phyloP scores from a whole-genome alignment of 192 early-diverging fungal genomes.

The Rhizophlyctis rosea region DNA sequence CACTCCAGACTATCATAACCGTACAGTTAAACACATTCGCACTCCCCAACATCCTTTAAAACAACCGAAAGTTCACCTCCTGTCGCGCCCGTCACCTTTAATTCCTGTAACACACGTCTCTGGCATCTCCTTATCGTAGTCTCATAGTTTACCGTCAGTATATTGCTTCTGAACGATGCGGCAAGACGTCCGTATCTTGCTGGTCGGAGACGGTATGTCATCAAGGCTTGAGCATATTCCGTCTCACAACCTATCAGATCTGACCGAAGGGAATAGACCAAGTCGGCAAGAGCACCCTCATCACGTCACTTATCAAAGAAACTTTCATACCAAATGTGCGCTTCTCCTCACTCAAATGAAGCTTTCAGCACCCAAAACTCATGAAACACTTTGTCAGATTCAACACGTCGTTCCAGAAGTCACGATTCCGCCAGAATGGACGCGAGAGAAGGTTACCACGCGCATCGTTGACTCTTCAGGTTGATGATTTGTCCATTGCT shows the following conservation, averaged over 20 bases:
- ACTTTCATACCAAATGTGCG: conserved; percentile 87
- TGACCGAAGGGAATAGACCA: conserved; percentile 45
- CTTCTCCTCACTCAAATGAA: no score
- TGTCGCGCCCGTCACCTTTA: no score
- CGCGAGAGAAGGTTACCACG: conserved; percentile 93
- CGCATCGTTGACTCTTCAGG: conserved; percentile 97
- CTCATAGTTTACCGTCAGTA: no score
- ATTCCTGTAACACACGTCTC: no score
- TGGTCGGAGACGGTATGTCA: conserved; percentile 82
- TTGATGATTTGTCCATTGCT: conserved; percentile 27
- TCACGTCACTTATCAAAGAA: conserved; percentile 97
- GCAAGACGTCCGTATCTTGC: conserved; percentile 75
- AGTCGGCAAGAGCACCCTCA: conserved; percentile 95
- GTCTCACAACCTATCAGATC: background rate
- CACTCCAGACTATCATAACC: no score
- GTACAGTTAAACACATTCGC: no score
- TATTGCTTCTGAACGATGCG: no score
- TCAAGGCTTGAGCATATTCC: background rate
- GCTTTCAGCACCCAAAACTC: background rate
- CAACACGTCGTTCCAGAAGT: conserved; percentile 99
- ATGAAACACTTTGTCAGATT: conserved; percentile 49
- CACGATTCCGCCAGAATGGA: conserved; percentile 98
- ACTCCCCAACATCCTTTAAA: no score
- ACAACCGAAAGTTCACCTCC: no score
- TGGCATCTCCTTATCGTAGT: no score